Evolutionary conservation across 768 basidiomycete genomes (phyloP).

Genomic region (Panaeolus papilionaceus): DNA sequence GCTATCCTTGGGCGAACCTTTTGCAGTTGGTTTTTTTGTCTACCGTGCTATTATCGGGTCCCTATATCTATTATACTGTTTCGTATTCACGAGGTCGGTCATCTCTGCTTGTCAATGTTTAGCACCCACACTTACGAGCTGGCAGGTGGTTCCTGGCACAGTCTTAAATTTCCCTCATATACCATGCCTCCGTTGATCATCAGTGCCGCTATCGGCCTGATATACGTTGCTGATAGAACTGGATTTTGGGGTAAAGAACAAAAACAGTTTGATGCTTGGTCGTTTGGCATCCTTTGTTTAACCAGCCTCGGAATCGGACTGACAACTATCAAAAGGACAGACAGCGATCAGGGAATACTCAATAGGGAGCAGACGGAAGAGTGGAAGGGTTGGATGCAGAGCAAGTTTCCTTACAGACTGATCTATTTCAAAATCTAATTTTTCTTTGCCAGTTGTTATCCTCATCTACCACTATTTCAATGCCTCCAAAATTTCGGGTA

Average conservation of each 20-base stretch:
- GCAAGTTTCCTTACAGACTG: slow-evolving; percentile 47
- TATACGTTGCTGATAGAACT: slow-evolving; percentile 86
- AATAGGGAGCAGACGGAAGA: slow-evolving; percentile 95
- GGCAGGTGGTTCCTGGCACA: slow-evolving; percentile 20
- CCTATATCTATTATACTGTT: slow-evolving; percentile 33
- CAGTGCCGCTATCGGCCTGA: slow-evolving; percentile 68
- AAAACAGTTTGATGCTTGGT: slow-evolving; percentile 77
- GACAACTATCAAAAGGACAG: slow-evolving; percentile 67
- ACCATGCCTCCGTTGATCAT: slow-evolving; percentile 59
- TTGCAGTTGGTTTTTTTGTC: slow-evolving; percentile 61
- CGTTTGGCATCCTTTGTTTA: slow-evolving; percentile 68
- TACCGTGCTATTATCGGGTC: slow-evolving; percentile 56
- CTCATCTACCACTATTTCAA: slow-evolving; percentile 93
- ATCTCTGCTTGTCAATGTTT: not conserved
- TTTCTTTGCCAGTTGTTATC: slow-evolving; percentile 66
- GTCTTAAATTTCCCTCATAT: slow-evolving; percentile 18
- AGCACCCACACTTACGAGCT: not conserved
- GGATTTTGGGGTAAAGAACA: slow-evolving; percentile 89
- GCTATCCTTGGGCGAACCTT: slow-evolving; percentile 70
- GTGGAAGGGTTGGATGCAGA: slow-evolving; percentile 99
- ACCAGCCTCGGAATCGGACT: slow-evolving; percentile 62
- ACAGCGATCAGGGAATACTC: slow-evolving; percentile 87
- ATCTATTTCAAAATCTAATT: slow-evolving; percentile 12
- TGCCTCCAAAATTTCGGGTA: slow-evolving; percentile 90
- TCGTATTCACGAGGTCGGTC: not conserved